Evolutionary conservation across 2,329 filamentous ascomycete species (phyloP).

Genomic region (Colletotrichum theobromicola): DNA sequence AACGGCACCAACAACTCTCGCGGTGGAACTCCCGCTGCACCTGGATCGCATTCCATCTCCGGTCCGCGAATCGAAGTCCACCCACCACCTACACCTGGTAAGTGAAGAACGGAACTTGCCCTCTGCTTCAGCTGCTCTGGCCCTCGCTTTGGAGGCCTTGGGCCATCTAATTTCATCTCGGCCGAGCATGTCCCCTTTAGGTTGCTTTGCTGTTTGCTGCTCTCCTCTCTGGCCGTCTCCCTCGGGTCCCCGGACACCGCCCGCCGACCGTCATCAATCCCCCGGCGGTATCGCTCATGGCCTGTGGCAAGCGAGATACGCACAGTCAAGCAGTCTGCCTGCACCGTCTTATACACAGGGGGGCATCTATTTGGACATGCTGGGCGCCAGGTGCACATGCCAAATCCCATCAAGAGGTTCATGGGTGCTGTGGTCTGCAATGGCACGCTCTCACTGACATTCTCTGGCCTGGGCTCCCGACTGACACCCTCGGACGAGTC

Average conservation of each 20-base stretch:
- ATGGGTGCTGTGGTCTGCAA: neutral
- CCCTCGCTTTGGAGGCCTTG: neutral
- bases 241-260: neutral
- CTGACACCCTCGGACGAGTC: neutral
- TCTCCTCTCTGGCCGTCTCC: neutral
- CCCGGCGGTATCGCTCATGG: neutral
- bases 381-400: constrained; percentile 10
- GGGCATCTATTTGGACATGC: neutral
- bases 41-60: neutral
- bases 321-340: neutral
- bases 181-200: neutral
- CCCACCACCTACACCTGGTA: neutral
- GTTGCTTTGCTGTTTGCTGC: neutral
- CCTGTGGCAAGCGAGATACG: constrained; percentile 2
- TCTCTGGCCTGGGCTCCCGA: neutral
- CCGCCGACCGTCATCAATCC: neutral
- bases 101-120: neutral
- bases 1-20: neutral
- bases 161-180: neutral
- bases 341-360: neutral
- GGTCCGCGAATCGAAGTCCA: neutral
- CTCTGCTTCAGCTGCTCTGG: neutral
- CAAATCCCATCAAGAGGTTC: neutral
- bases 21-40: neutral
- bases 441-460: neutral